Conservation (phyloP, 805 yeast species). For the Sugiyamaella americana region DNA sequence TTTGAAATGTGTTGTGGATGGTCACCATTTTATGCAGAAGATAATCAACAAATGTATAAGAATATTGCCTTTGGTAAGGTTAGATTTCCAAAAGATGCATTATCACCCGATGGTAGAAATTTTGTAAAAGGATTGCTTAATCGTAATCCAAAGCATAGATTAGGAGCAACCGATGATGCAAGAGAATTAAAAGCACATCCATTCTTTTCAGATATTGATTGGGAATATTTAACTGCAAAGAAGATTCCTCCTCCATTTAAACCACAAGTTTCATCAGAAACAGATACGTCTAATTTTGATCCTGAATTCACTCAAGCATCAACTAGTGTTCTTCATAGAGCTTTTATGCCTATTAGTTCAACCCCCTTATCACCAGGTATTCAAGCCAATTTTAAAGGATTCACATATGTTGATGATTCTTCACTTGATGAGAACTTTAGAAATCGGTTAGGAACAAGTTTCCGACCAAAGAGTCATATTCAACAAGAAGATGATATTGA, state of each 20-base stretch:
- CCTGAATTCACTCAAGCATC: constrained; percentile 95
- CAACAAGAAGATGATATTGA: constrained; percentile 31
- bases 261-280: constrained; percentile 84
- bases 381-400: constrained; percentile 95
- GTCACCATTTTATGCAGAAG: constrained; percentile 98
- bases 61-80: constrained; percentile 98
- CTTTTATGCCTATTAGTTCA: constrained; percentile 40
- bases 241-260: constrained; percentile 94
- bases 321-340: constrained; percentile 68
- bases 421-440: constrained; percentile 80
- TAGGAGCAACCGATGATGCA: constrained; percentile 89
- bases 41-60: constrained; percentile 97
- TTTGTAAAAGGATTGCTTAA: constrained; percentile 93
- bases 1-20: constrained; percentile 99
- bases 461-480: constrained; percentile 12
- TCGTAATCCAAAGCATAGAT: constrained; percentile 91
- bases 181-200: constrained; percentile 88
- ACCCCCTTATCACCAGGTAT: constrained; percentile 89
- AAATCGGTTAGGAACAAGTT: constrained; percentile 12
- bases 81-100: constrained; percentile 91
- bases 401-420: constrained; percentile 92
- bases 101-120: constrained; percentile 87
- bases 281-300: constrained; percentile 94
- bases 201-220: constrained; percentile 85
- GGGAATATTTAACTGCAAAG: constrained; percentile 73